Percentiles rank a stretch among this genome's conserved stretches.
Evolutionary conservation across 2,329 filamentous ascomycete genomes (phyloP).

Genomic region (Colletotrichum tabaci): DNA sequence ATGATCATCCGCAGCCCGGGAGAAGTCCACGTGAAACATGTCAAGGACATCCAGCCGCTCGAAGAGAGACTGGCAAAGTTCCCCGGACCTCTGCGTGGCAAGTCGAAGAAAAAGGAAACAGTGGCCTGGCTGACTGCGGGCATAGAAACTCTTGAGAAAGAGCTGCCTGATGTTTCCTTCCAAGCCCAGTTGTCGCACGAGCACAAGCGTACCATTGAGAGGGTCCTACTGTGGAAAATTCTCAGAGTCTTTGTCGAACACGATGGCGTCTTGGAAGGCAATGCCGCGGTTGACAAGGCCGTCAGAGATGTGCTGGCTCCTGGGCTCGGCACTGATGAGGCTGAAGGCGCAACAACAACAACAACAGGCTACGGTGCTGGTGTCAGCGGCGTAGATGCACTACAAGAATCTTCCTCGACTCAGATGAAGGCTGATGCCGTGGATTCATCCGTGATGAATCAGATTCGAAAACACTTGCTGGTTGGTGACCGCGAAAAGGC

Average conservation of each 20-base stretch:
- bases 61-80: slow-evolving; percentile 84
- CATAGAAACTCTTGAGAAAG: slow-evolving; percentile 81
- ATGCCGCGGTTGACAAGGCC: slow-evolving; percentile 78
- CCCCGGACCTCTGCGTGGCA: slow-evolving; percentile 89
- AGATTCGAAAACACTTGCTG: slow-evolving; percentile 81
- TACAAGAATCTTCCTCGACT: slow-evolving; percentile 48
- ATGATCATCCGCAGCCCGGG: slow-evolving; percentile 88
- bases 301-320: slow-evolving; percentile 83
- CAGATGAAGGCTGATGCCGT: slow-evolving; percentile 74
- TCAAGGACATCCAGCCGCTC: slow-evolving; percentile 81
- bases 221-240: slow-evolving; percentile 89
- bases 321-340: slow-evolving; percentile 53
- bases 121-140: slow-evolving; percentile 83
- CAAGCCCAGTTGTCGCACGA: slow-evolving; percentile 66
- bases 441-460: slow-evolving; percentile 78
- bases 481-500: slow-evolving; percentile 90
- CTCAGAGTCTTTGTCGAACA: slow-evolving; percentile 86
- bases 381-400: slow-evolving; percentile 45
- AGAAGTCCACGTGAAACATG: slow-evolving; percentile 82
- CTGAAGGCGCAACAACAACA: slow-evolving; percentile 42
- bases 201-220: slow-evolving; percentile 83
- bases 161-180: slow-evolving; percentile 64
- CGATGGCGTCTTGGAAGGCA: slow-evolving; percentile 86
- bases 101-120: slow-evolving; percentile 96
- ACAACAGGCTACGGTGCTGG: slow-evolving; percentile 44